Evolutionary conservation across 2,329 filamentous ascomycete species (phyloP), one percentile per base, ranked within the genome.

Genomic region (Fusarium cyanostomum): DNA sequence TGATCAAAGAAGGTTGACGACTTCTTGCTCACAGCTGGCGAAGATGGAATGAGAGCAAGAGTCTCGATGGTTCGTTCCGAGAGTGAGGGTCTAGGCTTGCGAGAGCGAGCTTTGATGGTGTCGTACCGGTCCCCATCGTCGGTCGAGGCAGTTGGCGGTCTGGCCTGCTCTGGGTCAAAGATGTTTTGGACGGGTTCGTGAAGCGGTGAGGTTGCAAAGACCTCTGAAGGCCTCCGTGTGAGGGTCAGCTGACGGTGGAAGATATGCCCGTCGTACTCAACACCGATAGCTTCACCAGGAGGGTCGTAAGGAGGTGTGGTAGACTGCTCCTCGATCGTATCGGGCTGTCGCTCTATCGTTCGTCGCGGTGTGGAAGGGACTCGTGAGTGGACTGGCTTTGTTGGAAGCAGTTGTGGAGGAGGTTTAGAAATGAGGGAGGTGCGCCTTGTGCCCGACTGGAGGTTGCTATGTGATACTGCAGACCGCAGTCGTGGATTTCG

Each of bases 11-110:
- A 93, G 52, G 86, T 87, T 0, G 92, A 92, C 8, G 84, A 80
- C 51, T 88, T 86, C 56, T 86, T 86, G 49, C 83, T 86, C 41
- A 90, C 75, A 1, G 86, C 86, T 5, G 94, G 93, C 1, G 93
- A 95, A 0, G 91, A 87, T 0, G 93, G 91, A 27, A 97, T 80
- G 42, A 88, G 86, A 4, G 92, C 85, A 7, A 97, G 79, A 0
- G 92, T 96, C 74, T 96, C 92, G 37, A 96, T 89, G 1, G 94
- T 96, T 56, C 94, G 84, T 69, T 97, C 94, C 1, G 90, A 88
- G 5, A 97, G 81, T 0, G 92, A 94, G 48, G 85, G 81, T 50
- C 78, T 72, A 1, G 77, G 71, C 28, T 75, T 75, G 21, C 57
- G 61, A 27, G 65, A 59, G 10, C 69, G 69, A 30, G 58, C 46